phyloP scores from a whole-genome alignment of 2,329 filamentous ascomycete genomes.

The Exophiala phaeomuriformis region DNA sequence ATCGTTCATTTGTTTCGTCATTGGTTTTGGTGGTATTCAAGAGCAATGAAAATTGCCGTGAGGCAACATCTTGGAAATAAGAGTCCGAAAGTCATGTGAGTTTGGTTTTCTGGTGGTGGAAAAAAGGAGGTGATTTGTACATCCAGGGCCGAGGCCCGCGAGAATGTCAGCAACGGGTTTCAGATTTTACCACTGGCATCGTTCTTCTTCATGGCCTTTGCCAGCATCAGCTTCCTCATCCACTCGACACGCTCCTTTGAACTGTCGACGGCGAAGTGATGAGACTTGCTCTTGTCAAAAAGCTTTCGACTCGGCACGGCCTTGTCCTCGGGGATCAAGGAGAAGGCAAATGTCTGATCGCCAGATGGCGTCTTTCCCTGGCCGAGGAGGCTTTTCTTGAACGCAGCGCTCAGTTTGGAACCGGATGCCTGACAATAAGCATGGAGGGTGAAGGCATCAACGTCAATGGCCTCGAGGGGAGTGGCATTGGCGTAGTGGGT shows the following conservation, averaged over 20 bases:
- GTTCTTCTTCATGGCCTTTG: slow-evolving; percentile 33
- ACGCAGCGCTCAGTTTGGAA: slow-evolving; percentile 77
- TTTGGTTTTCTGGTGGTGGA: not conserved
- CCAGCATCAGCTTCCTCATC: slow-evolving; percentile 47
- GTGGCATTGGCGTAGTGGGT: slow-evolving; percentile 28
- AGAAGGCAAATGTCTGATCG: slow-evolving; percentile 37
- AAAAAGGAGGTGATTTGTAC: not conserved
- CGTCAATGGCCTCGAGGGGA: slow-evolving; percentile 33
- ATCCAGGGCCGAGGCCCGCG: not conserved
- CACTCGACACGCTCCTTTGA: slow-evolving; percentile 92
- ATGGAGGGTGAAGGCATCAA: slow-evolving; percentile 37
- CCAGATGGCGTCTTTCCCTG: slow-evolving; percentile 31
- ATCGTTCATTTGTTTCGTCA: not conserved
- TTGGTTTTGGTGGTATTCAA: not conserved
- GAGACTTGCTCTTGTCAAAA: slow-evolving; percentile 60
- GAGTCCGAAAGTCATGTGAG: slow-evolving; percentile 15
- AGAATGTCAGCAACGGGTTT: not conserved
- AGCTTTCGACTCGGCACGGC: slow-evolving; percentile 35
- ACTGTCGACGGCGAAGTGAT: slow-evolving; percentile 85
- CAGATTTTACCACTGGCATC: slow-evolving; percentile 11
- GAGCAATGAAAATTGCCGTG: slow-evolving; percentile 17
- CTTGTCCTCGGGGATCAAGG: slow-evolving; percentile 37
- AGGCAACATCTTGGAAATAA: slow-evolving; percentile 16
- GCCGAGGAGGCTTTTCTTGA: slow-evolving; percentile 54
- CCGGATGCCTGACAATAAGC: slow-evolving; percentile 54